Evolutionary conservation across 225 moss, liverwort and hornwort genomes (phyloP), one percentile per base, ranked within the genome.

Genomic region (Polytrichum commune): DNA sequence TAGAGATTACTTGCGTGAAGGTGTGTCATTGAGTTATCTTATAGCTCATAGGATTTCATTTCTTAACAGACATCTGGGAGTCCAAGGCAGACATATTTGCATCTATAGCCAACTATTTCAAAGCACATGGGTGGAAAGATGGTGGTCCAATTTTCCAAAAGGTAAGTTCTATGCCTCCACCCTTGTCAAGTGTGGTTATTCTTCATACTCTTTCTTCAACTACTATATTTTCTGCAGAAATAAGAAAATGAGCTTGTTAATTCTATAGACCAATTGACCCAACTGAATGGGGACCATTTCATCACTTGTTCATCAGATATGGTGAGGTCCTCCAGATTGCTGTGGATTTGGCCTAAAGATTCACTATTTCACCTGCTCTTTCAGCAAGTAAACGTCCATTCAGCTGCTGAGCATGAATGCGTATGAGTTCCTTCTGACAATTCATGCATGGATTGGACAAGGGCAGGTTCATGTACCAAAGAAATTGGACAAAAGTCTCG

Each of bases 51-150:
- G 46, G 13, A 46, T 46, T 57, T 24, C 26, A 19, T 63, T 63
- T 61, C 35, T 20, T 1, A 74, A 63, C 86, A 91, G 92, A 92
- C 75, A 92, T 92, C 20, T 92, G 92, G 92, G 90, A 86, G 54
- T 92, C 92, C 19, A 90, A 85, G 74, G 75, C 90, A 27, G 92
- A 92, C 33, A 58, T 92, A 70, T 80, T 92, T 7, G 92, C 90
- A 67, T 92, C 90, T 16, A 90, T 92, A 80, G 92, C 90, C 67
- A 92, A 92, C 77, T 92, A 80, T 54, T 75, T 90, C n/a, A 82
- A 84, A 72, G 76, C 75, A 67, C 88, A 92, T 78, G 92, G 92
- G 6, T 92, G 92, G 92, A 84, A 90, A 69, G 71, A 71, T 66
- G 90, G 90, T 64, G 90, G 77, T 67, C 88, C 90, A 20, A 71